Conservation (phyloP, 768 basidiomycete species). For the Mycena vitilis region DNA sequence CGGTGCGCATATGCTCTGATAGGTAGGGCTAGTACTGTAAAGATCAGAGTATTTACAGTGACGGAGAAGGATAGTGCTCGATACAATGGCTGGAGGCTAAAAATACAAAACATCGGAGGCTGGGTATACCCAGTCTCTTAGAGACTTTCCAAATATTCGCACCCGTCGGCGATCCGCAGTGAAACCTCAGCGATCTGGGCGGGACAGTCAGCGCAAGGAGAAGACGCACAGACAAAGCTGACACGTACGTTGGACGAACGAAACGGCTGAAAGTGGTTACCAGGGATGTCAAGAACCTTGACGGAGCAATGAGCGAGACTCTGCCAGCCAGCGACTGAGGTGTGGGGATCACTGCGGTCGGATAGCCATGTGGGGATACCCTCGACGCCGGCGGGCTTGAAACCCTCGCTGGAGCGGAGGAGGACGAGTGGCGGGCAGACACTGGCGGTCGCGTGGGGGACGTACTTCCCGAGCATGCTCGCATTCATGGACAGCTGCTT, state of each 20-base stretch:
- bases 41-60: too few relatives aligned
- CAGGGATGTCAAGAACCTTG: conserved; percentile 67
- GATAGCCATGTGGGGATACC: conserved; percentile 66
- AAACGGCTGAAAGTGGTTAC: conserved; percentile 75
- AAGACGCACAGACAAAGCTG: background rate
- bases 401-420: conserved; percentile 42
- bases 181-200: conserved; percentile 46
- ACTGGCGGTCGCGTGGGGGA: conserved; percentile 45
- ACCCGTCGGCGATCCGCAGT: conserved; percentile 45
- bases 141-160: conserved; percentile 40
- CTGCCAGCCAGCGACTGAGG: conserved; percentile 61
- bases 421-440: conserved; percentile 1
- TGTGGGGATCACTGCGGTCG: conserved; percentile 51
- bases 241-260: conserved; percentile 58
- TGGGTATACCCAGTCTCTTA: too few relatives aligned
- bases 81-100: too few relatives aligned
- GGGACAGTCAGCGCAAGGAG: background rate
- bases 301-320: conserved; percentile 49
- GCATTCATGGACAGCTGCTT: conserved; percentile 64
- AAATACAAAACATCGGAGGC: too few relatives aligned
- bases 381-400: conserved; percentile 38
- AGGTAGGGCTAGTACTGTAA: too few relatives aligned
- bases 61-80: too few relatives aligned
- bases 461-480: conserved; percentile 59
- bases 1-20: too few relatives aligned